Evolutionary conservation across 306 rosid species (phyloP).

Genomic region (Cicer yamashitae): DNA sequence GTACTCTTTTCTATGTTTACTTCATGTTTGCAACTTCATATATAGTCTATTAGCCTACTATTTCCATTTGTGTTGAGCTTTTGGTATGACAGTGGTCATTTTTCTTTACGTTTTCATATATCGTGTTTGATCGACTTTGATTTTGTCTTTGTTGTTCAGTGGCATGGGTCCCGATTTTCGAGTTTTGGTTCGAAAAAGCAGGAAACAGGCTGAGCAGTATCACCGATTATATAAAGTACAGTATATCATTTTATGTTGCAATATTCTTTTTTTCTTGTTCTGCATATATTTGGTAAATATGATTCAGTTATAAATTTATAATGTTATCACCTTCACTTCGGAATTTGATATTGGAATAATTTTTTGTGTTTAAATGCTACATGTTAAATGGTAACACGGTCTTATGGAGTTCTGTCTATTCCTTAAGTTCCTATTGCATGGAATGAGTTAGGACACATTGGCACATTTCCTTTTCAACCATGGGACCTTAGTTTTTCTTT

Average conservation of each 20-base stretch:
- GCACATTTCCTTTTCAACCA: neutral
- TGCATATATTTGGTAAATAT: neutral
- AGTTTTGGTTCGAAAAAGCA: constrained; percentile 89
- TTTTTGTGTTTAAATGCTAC: neutral
- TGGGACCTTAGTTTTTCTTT: constrained; percentile 15
- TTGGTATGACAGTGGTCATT: constrained; percentile 8
- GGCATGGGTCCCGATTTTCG: constrained; percentile 99
- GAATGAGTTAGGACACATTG: neutral
- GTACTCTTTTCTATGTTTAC: constrained; percentile 24
- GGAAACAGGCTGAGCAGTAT: constrained; percentile 96
- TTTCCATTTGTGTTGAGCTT: constrained; percentile 25
- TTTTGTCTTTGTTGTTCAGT: constrained; percentile 54
- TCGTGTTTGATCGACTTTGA: constrained; percentile 17
- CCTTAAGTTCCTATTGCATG: constrained; percentile 14
- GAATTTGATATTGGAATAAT: neutral
- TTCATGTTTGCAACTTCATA: constrained; percentile 12
- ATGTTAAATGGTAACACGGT: neutral
- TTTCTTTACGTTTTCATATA: constrained; percentile 17
- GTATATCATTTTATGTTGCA: constrained; percentile 17
- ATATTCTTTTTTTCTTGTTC: neutral
- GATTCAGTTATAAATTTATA: neutral
- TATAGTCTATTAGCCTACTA: neutral
- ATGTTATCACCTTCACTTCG: neutral
- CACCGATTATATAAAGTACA: constrained; percentile 83
- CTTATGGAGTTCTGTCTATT: neutral